Base-by-base conservation (phyloP, 345 rosid genomes). In the Draba incana region DNA sequence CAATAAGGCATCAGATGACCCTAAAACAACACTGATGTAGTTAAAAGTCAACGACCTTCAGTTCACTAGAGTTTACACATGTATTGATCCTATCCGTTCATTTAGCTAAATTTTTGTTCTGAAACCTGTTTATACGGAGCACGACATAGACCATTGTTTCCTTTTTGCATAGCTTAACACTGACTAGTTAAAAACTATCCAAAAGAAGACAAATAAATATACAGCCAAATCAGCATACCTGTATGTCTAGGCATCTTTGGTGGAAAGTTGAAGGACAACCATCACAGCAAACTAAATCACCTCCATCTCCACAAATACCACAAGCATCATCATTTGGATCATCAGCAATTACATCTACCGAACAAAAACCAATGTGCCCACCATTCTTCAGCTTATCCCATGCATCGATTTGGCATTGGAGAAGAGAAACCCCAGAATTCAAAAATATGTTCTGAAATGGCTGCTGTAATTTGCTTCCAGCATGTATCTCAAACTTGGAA, bases 261-360 rank as follows among this genome's bases (percentile, higher is more conserved):
- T 92, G 96, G 78, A 83, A 89, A 47, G 96, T 86, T 52, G 98
- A 92, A 39, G 98, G 95, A 55, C 98, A 89, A 61, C 92, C 70
- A 75, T 89, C 98, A 71, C 96, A 89, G 66, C 98, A 92, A 44
- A 89, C 87, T 68, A 92, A 79, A 78, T 88, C 86, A 59, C 97
- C 98, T 57, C 96, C 98, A 79, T 89, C 98, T 68, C 92, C 98
- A 75, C 97, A 92, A 23, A 88, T 83, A 69, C 91, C 91, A 81
- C 98, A 92, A 37, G 95, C 86, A 83, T 92, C 95, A 65, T 92
- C 97, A 84, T 85, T 89, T 59, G 97, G 91, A 81, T 89, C 95
- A 65, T 86, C 89, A 47, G 85, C 91, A 72, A 69, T 83, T 72
- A 66, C 57, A 14, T 84, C 83, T 37, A 92, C 85, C 6, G 78